A percentile compares a stretch with the other conserved stretches of the same genome.
phyloP scores from a whole-genome alignment of 2,329 filamentous ascomycete genomes.

The Zasmidium citrigriseum region DNA sequence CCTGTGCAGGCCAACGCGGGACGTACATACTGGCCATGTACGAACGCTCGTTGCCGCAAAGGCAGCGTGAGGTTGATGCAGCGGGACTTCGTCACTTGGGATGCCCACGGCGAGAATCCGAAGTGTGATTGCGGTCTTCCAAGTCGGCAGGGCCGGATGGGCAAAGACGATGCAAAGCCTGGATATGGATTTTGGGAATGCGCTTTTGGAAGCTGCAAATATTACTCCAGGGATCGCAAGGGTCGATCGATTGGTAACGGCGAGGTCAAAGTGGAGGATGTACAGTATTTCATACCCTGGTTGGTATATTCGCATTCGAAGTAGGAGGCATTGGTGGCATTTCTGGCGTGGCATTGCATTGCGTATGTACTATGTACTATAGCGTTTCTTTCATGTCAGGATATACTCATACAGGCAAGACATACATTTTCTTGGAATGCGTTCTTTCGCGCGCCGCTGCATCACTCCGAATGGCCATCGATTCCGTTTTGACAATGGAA shows the following conservation, averaged over 20 bases:
- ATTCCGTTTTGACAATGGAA: too few species aligned
- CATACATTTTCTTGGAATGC: too few species aligned
- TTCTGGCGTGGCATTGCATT: not conserved
- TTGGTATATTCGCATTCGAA: slow-evolving; percentile 14
- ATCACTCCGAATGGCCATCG: too few species aligned
- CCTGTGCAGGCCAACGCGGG: slow-evolving; percentile 14
- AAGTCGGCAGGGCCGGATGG: slow-evolving; percentile 10
- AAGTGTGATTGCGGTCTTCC: slow-evolving; percentile 22
- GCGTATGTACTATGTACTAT: too few species aligned
- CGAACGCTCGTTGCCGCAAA: slow-evolving; percentile 17
- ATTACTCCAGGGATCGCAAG: slow-evolving; percentile 21
- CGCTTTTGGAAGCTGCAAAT: slow-evolving; percentile 21
- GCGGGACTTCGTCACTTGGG: slow-evolving; percentile 18
- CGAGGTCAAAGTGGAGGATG: slow-evolving; percentile 17
- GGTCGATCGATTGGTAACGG: slow-evolving; percentile 20
- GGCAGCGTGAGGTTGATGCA: slow-evolving; percentile 11
- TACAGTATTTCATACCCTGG: slow-evolving; percentile 25
- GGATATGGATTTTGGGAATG: slow-evolving; percentile 24
- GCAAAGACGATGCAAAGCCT: slow-evolving; percentile 8
- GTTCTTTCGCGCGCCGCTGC: too few species aligned
- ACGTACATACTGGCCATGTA: slow-evolving; percentile 17
- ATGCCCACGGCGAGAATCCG: slow-evolving; percentile 19
- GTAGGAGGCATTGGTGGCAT: too few species aligned
- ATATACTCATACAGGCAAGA: not conserved
- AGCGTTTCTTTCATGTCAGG: not conserved